Conservation (phyloP, 352 stramenopile species). For the Phytophthora lateralis region DNA sequence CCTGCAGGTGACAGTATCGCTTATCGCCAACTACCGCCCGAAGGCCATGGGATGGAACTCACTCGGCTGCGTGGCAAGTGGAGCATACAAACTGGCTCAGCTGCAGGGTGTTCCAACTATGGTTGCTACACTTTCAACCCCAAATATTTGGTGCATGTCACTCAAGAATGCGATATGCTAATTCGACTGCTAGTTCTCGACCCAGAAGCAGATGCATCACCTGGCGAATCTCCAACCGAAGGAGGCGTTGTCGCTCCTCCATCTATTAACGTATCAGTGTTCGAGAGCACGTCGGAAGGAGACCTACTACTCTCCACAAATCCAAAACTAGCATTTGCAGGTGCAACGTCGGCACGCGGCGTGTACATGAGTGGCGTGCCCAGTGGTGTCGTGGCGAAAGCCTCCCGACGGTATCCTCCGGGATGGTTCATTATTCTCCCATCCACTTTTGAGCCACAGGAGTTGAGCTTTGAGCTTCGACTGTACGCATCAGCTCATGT, state of each 20-base stretch:
- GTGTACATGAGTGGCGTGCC: conserved; percentile 62
- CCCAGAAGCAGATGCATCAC: conserved; percentile 9
- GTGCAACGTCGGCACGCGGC: conserved; percentile 57
- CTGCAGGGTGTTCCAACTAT: conserved; percentile 76
- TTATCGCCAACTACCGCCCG: conserved; percentile 45
- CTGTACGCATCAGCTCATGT: conserved; percentile 56
- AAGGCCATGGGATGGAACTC: conserved; percentile 61
- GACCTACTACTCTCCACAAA: conserved; percentile 67
- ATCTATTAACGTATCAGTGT: conserved; percentile 80
- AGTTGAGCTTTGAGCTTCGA: conserved; percentile 60
- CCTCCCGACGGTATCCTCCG: conserved; percentile 33
- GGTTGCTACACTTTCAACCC: conserved; percentile 87
- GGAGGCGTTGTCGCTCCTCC: conserved; percentile 12
- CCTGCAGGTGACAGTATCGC: conserved; percentile 36
- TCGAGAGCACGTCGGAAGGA: conserved; percentile 60
- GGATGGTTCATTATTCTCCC: conserved; percentile 80
- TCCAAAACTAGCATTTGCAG: conserved; percentile 54
- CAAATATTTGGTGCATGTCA: conserved; percentile 70
- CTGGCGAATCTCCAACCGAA: conserved; percentile 19
- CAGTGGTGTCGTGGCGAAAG: conserved; percentile 57
- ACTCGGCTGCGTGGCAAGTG: conserved; percentile 49
- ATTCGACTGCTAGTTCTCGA: conserved; percentile 51
- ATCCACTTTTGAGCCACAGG: conserved; percentile 76
- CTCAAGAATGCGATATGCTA: conserved; percentile 58
- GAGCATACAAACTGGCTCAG: conserved; percentile 61